Base-by-base conservation (phyloP, 495 filamentous ascomycete genomes). In the Glarea lozoyensis region DNA sequence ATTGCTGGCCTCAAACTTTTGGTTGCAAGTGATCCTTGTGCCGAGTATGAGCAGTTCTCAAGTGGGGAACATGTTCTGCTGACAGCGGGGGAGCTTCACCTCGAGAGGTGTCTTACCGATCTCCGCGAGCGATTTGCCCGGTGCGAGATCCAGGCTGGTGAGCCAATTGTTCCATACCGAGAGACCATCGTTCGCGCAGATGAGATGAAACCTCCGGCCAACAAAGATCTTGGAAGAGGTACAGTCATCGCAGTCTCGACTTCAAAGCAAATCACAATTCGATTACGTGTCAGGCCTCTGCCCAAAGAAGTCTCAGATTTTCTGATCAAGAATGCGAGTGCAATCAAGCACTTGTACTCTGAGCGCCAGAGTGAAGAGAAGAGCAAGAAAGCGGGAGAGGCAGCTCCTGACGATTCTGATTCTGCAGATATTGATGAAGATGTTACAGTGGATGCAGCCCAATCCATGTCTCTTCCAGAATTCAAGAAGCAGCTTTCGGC, bases 41-140 rank as follows among this genome's bases (percentile, higher is more conserved):
- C 89, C 12, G 81, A 88, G 57, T 99, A 99, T 53, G 88, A 96
- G 55, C 84, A 93, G 10, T 82, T 97, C 18, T 77, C 82, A 42
- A 95, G 78, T 44, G 92, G 92, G 39, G 92, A 99, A 61, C 93
- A 99, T 64, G 90, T 99, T 37, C 77, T 99, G 16, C 63, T 92
- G 19, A 96, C 93, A 0, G 92, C 92, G 19, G 92, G 92, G 10
- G 92, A 99, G 59, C 61, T 99, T 48, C 92, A 99, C 61, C 67
- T 97, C 2, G 92, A 99, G 60, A 76, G 92, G 30, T 99, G 92
- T 56, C 57, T 99, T 25, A 95, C 92, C 25, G 92, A 99, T 67
- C 72, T 99, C 6, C 71, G 86, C 39, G 92, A 97, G 58, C 74
- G 93, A 4, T 99, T 94, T 61, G 92, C 92, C 3, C 80, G 77